A percentile compares a stretch with the other conserved stretches of the same genome.
These are phyloP conservation scores for Phytophthora fragariae DNA, from an alignment of 352 stramenopile genomes.

Conservation along the genomic window DNA sequence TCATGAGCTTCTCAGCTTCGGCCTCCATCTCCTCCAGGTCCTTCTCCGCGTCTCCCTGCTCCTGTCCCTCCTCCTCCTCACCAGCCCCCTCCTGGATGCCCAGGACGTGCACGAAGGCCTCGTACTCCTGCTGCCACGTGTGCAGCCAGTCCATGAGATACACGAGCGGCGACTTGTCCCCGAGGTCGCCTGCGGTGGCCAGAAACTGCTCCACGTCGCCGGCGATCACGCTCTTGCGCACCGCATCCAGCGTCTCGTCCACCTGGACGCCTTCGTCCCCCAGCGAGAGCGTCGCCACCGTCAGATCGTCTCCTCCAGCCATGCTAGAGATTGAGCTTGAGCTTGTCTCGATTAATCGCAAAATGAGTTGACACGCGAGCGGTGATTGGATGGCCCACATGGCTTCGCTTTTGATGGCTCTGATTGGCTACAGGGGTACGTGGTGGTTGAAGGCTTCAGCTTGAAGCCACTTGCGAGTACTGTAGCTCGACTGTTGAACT, in stretches of 20 bases:
- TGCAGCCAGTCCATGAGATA: constrained; percentile 90
- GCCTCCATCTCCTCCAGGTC: constrained; percentile 78
- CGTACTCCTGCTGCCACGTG: constrained; percentile 89
- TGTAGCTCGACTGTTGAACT: constrained; percentile 1
- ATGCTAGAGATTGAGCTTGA: constrained; percentile 10
- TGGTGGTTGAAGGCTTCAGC: constrained; percentile 2
- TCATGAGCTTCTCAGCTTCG: constrained; percentile 72
- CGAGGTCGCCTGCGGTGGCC: constrained; percentile 35
- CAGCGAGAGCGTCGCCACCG: constrained; percentile 56
- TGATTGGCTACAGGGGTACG: constrained; percentile 32
- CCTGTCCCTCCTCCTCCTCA: constrained; percentile 16
- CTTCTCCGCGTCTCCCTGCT: constrained; percentile 50
- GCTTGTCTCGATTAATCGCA: constrained; percentile 13
- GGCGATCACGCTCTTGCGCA: constrained; percentile 67
- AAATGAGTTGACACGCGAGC: constrained; percentile 12
- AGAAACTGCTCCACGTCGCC: constrained; percentile 63
- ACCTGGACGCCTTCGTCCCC: constrained; percentile 38
- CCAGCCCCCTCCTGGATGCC: constrained; percentile 59
- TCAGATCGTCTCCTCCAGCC: constrained; percentile 51
- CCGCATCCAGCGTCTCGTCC: constrained; percentile 56
- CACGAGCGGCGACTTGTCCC: constrained; percentile 54
- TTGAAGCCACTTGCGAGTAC: constrained; percentile 1
- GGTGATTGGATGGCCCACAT: constrained; percentile 36
- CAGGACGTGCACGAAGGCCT: constrained; percentile 78
- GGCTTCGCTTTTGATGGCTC: constrained; percentile 13